Base-by-base conservation (phyloP, 352 stramenopile species). In the Phytophthora europaea region DNA sequence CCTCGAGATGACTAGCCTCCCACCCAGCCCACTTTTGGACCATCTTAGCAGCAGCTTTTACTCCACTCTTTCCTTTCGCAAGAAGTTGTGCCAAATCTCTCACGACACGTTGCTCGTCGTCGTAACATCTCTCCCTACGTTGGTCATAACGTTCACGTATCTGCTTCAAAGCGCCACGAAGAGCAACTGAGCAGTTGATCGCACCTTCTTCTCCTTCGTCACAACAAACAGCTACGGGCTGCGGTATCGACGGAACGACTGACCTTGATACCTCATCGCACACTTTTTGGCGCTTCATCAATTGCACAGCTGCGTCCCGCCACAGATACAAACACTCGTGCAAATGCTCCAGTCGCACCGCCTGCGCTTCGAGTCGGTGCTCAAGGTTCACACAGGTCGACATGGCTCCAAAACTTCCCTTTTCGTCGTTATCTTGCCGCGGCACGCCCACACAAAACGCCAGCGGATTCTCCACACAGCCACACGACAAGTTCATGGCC, bases 1-100 rank as follows among this genome's bases (percentile, higher is more conserved):
- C 74, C 6, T 73, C 43, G 12, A 78, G 31, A 45, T 81, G 74
- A 7, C 61, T 70, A 3, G 45, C 65, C 65, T 81, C 70, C 74
- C 74, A 81, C 12, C 62, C 51, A 23, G 74, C 70, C 74, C 74
- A 81, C 22, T 76, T 56, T 47, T 69, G 65, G 60, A 81, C 59
- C 18, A 81, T 75, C 34, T 75, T 75, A 5, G 74, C 74, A 47
- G 74, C 74, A n/a, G 34, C 8, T 33, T 76, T 76, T 4, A 15
- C 55, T 1, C 68, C 56, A 45, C 16, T 63, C 23, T 69, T 66
- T 6, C 59, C 57, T 22, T 70, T 63, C 1, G n/a, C 28, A 8
- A 79, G 31, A 16, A 38, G 20, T n/a, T 15, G 53, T 12, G 63
- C 62, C 23, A 79, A 22, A 2, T 74, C 48, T 36, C 58, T 51